Evolutionary conservation across 192 early-diverging fungal genomes (phyloP).

Genomic region (Coemansia sp.): DNA sequence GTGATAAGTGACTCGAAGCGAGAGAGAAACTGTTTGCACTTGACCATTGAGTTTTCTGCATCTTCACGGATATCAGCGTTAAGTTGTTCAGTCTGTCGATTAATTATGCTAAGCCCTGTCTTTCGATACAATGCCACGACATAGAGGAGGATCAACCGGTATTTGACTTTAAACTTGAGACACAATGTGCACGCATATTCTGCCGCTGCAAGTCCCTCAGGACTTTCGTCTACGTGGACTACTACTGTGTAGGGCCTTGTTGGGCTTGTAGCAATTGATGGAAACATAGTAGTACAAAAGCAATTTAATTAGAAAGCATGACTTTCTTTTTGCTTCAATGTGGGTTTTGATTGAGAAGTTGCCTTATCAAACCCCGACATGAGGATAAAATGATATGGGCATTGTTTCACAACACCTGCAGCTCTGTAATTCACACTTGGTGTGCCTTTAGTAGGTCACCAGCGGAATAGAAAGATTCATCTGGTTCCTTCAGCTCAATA

Average conservation of each 20-base stretch:
- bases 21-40: constrained; percentile 53
- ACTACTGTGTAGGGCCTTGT: constrained; percentile 49
- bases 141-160: constrained; percentile 49
- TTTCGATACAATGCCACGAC: constrained; percentile 48
- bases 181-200: constrained; percentile 52
- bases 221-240: constrained; percentile 38
- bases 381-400: neutral
- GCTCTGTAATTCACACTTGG: neutral
- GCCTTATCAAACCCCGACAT: neutral
- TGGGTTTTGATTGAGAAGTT: neutral
- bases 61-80: constrained; percentile 54
- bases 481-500: too few species aligned
- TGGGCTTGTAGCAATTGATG: constrained; percentile 10
- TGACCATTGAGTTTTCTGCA: constrained; percentile 41
- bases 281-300: neutral
- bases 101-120: constrained; percentile 40
- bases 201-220: constrained; percentile 49
- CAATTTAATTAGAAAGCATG: neutral
- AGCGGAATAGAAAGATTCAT: too few species aligned
- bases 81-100: constrained; percentile 51
- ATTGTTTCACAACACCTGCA: neutral
- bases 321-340: neutral
- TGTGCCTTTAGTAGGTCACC: too few species aligned
- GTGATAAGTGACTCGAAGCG: constrained; percentile 51
- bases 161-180: constrained; percentile 50